Evolutionary conservation across 139 green algal species (phyloP).

Genomic region (Micractinium sp.): DNA sequence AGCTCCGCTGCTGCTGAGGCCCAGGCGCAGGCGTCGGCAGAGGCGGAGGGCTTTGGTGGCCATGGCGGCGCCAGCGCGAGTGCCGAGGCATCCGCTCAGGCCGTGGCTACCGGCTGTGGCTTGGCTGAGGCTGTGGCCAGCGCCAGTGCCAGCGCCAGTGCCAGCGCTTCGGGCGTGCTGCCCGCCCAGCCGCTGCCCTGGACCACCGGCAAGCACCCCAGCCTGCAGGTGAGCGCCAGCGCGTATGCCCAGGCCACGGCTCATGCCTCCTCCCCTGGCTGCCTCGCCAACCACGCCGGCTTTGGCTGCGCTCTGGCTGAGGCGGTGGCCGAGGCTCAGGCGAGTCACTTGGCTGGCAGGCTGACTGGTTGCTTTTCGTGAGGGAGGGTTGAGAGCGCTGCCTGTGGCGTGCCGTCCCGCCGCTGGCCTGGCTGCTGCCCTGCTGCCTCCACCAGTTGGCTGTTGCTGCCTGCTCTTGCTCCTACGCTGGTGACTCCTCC

Average conservation of each 20-base stretch:
- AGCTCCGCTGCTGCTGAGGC: neutral
- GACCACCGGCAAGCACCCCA: too few relatives aligned
- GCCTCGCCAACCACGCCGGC: neutral
- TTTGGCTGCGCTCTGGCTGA: constrained; percentile 15
- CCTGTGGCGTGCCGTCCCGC: neutral
- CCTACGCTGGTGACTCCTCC: neutral
- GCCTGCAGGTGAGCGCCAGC: constrained; percentile 13
- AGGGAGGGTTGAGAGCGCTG: neutral
- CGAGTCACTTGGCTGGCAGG: neutral
- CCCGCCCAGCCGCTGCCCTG: neutral
- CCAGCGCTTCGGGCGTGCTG: neutral
- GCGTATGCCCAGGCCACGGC: neutral
- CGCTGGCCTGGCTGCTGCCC: neutral
- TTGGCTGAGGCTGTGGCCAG: constrained; percentile 12
- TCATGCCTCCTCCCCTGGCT: neutral
- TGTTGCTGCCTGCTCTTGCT: neutral
- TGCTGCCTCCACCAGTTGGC: neutral
- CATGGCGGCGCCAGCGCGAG: neutral
- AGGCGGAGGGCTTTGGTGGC: neutral
- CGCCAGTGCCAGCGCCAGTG: neutral
- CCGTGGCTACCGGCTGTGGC: neutral
- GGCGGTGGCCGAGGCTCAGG: neutral
- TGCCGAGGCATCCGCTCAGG: neutral
- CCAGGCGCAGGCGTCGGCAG: neutral
- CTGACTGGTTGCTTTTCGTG: neutral